Conservation (phyloP, 345 rosid species). For the Murraya koenigii region DNA sequence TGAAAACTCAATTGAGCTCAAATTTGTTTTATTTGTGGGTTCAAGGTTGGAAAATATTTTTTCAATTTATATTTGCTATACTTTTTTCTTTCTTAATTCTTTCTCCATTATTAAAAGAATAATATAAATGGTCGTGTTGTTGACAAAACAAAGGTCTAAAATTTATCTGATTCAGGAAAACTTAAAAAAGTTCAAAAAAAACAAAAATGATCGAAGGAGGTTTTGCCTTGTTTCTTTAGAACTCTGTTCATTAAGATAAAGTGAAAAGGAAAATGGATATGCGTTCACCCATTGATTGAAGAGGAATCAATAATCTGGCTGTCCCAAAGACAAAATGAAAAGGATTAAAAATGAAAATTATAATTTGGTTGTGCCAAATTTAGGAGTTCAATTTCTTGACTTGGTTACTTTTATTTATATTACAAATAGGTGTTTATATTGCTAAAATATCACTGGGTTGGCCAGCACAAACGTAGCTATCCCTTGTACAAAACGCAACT, state of each 20-base stretch:
- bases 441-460: neutral
- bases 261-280: neutral
- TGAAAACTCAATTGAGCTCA: neutral
- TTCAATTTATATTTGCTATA: too few species aligned
- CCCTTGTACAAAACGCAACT: slow-evolving; percentile 21
- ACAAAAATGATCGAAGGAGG: too few species aligned
- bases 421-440: neutral
- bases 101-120: neutral
- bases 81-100: too few species aligned
- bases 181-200: neutral
- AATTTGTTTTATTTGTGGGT: neutral
- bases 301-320: neutral
- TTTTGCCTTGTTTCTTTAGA: neutral
- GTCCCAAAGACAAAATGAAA: neutral
- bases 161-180: neutral
- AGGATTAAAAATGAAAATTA: neutral
- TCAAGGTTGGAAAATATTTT: too few species aligned
- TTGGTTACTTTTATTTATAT: neutral
- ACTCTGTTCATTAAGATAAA: neutral
- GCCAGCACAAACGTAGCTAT: slow-evolving; percentile 2
- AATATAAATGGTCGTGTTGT: too few species aligned
- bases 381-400: neutral
- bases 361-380: neutral
- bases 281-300: neutral
- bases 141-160: too few species aligned